Percentiles rank a stretch among this genome's conserved stretches.
Evolutionary conservation across 2,329 filamentous ascomycete genomes (phyloP).

Genomic region (Colletotrichum sansevieriae): DNA sequence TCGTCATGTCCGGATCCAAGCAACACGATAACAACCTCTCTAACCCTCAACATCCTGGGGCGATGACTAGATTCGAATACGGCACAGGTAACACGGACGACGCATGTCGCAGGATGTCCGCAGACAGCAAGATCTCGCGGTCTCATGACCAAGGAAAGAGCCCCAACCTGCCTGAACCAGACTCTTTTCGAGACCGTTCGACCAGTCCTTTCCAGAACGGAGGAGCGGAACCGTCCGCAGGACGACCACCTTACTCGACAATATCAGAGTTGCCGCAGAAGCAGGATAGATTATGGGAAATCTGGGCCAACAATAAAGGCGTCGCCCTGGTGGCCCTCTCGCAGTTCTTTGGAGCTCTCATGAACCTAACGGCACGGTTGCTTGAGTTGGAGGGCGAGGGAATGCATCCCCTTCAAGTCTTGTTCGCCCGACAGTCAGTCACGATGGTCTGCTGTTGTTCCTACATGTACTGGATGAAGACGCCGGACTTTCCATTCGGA

Average conservation of each 20-base stretch:
- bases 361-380: conserved; percentile 86
- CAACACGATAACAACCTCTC: conserved; percentile 36
- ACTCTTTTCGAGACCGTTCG: conserved; percentile 54
- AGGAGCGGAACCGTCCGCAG: conserved; percentile 44
- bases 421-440: conserved; percentile 83
- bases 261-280: conserved; percentile 21
- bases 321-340: conserved; percentile 79
- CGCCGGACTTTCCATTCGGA: conserved; percentile 79
- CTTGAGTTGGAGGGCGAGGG: conserved; percentile 79
- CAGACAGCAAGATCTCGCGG: conserved; percentile 45
- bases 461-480: conserved; percentile 80
- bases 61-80: conserved; percentile 45
- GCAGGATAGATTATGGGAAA: conserved; percentile 48
- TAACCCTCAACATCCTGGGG: conserved; percentile 44
- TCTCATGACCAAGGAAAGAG: conserved; percentile 37
- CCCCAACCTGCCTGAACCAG: conserved; percentile 48
- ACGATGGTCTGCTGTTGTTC: conserved; percentile 74
- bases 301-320: conserved; percentile 77
- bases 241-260: conserved; percentile 42
- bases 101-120: conserved; percentile 45
- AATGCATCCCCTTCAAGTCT: conserved; percentile 86
- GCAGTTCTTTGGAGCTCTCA: conserved; percentile 85
- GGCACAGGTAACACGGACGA: conserved; percentile 45
- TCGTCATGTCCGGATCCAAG: conserved; percentile 43
- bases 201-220: conserved; percentile 53